Evolutionary conservation across 176 grass and related monocot species (phyloP).

Genomic region (bread wheat (Triticum aestivum)): IWGSC_CS_RefSeq_v2.1 NC_057810.1:621492499-621492998

Average conservation of each 20-base stretch:
- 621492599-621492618: conserved; percentile 18
- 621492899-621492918: too few species aligned
- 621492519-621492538: conserved; percentile 66
- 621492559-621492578: conserved; percentile 28
- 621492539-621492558: conserved; percentile 41
- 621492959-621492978: too few species aligned
- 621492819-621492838: background rate
- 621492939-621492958: too few species aligned
- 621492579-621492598: conserved; percentile 33
- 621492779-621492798: background rate
- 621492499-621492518: conserved; percentile 61
- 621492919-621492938: too few species aligned
- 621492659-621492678: conserved; percentile 46
- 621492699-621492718: conserved; percentile 25
- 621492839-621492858: background rate
- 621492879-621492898: too few species aligned
- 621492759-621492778: conserved; percentile 10
- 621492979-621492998: background rate
- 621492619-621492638: conserved; percentile 37
- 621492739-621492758: conserved; percentile 22
- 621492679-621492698: conserved; percentile 28
- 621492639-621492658: conserved; percentile 34
- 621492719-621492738: conserved; percentile 26
- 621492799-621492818: conserved; percentile 18
- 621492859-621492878: conserved; percentile 1